Percentiles rank a stretch among this genome's conserved stretches.
These are phyloP conservation scores for Daphne laureola DNA, from an alignment of 441 rosid species.

Conservation along the genomic window DNA sequence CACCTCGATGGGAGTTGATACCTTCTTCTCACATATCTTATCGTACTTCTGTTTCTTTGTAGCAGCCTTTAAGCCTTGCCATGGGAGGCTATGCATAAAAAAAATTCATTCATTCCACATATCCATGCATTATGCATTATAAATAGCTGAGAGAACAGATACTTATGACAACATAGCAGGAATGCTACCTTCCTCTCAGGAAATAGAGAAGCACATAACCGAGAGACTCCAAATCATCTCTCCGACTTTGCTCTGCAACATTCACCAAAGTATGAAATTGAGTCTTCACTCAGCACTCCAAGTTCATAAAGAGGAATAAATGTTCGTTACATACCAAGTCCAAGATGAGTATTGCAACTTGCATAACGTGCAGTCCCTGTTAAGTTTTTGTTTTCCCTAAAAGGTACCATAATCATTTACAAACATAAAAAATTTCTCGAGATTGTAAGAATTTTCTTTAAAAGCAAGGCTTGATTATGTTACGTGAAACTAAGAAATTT, in stretches of 20 bases:
- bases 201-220: slow-evolving; percentile 64
- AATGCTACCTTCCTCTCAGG: slow-evolving; percentile 54
- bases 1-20: slow-evolving; percentile 94
- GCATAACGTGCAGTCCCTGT: slow-evolving; percentile 80
- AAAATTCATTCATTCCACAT: slow-evolving; percentile 12
- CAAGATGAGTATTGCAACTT: slow-evolving; percentile 76
- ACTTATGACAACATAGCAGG: neutral
- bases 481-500: slow-evolving; percentile 4
- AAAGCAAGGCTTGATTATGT: neutral
- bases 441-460: too few species aligned
- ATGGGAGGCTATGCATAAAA: slow-evolving; percentile 66
- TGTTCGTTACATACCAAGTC: slow-evolving; percentile 41
- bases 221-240: slow-evolving; percentile 68
- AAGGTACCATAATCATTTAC: slow-evolving; percentile 2
- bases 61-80: slow-evolving; percentile 96
- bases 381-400: slow-evolving; percentile 65
- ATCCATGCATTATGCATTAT: neutral
- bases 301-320: neutral
- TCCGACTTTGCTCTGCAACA: slow-evolving; percentile 56
- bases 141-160: neutral
- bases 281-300: neutral
- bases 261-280: slow-evolving; percentile 6
- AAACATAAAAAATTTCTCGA: neutral
- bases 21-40: slow-evolving; percentile 89
- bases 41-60: slow-evolving; percentile 94